Evolutionary conservation across 495 filamentous ascomycete species (phyloP), one percentile per base, ranked within the genome.

Genomic region (Tirmania nivea): DNA sequence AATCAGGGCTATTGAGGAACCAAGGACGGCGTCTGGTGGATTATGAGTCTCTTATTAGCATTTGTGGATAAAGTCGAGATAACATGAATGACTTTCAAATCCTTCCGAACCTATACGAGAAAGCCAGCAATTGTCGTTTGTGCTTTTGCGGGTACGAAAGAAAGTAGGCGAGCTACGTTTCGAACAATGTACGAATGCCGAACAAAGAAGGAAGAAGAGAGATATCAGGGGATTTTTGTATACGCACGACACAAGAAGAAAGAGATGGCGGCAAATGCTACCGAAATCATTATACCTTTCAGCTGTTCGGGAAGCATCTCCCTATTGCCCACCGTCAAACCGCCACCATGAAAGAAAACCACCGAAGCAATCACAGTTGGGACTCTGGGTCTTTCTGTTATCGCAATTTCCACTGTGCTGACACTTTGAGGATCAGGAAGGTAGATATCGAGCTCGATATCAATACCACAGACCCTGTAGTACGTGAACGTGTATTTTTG

Each of bases 331-430:
- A 62, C 62, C 3, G 67, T 64, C 59, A 68, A 66, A 0, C 66
- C 67, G 11, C 67, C 67, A 10, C 66, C 67, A 42, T 69, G 67
- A 50, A 68, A 67, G 60, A 64, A 65, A 51, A 69, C 60, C 2
- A 69, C 52, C 2, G 67, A 63, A 14, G 66, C 64, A 1, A 65
- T 57, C 14, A 8, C 17, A 14, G 17, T 45, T 45, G 1, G 39
- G 25, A 8, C 39, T 45, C 39, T 8, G 5, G 39, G 5, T 19
- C 17, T 45, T 19, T 2, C 39, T 14, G 12, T 3, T 45, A 45
- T 14, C 39, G 12, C 39, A 14, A 45, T 45, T 45, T 8, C 17
- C 39, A 45, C 39, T 31, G 25, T 31, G 25, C 25, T 45, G 39
- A 45, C 39, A 45, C 3, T 19, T 14, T 19, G 12, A 14, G 14